Evolutionary conservation across 2,329 filamentous ascomycete genomes (phyloP), one percentile per base, ranked within the genome.

Genomic region (Colletotrichum lentis): DNA sequence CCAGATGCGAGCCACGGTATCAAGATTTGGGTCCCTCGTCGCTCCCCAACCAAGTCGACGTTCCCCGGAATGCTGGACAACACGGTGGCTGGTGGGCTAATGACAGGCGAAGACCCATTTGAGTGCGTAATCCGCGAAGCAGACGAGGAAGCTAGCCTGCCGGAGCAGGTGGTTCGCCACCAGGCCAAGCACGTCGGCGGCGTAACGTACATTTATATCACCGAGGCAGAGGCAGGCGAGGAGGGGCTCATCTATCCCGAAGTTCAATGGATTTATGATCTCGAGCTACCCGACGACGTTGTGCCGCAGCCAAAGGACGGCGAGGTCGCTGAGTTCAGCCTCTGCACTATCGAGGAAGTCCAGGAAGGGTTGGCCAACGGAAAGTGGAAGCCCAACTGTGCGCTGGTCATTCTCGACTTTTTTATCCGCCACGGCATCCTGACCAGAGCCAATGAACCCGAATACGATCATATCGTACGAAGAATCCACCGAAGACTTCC

Each of bases 31-130:
- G 87, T 97, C 1, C 92, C 96, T 3, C 86, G 90, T 53, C 86
- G 96, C 11, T 87, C 94, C 14, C 83, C 83, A 58, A 86, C 83
- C 67, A 99, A 98, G 82, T 88, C 92, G 72, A 97, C 94, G 0
- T 99, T 95, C 76, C 90, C 91, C 0, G 86, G 91, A n/a, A 94
- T 97, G 86, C 83, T 99, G 72, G 96, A 99, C 79, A 99, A 98
- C 78, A 94, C 94, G 1, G 96, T 97, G 7, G 96, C 94, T 0
- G 86, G 86, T n/a, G 86, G 93, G 0, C 89, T 98, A 72, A 89
- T 91, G 77, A 92, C 92, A 0, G 91, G 90, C 16, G 94, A 97
- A 77, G 85, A 85, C 24, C 91, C 92, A 0, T 90, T 94, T 56
- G 93, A 95, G 75, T 93, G 91, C 76, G 81, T 97, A 60, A 85